Conservation (phyloP, 139 green algal genomes). For the Chlamydomonas asymmetrica region DNA sequence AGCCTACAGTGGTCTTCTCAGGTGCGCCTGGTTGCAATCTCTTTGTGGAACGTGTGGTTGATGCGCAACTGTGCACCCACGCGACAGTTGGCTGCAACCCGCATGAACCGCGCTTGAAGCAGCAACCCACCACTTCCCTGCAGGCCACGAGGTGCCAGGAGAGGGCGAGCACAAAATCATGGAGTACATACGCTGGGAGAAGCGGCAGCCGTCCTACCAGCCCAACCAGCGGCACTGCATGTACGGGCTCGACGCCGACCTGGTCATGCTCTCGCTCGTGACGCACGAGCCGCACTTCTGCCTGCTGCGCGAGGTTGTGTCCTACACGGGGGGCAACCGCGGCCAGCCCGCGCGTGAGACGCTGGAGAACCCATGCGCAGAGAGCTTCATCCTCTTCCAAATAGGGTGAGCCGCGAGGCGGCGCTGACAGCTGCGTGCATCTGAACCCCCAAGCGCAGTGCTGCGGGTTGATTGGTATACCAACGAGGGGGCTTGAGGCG, state of each 20-base stretch:
- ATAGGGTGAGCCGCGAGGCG: conserved; percentile 73
- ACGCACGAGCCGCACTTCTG: conserved; percentile 97
- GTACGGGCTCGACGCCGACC: conserved; percentile 94
- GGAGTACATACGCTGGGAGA: conserved; percentile 92
- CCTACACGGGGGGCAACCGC: conserved; percentile 61
- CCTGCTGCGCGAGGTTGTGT: conserved; percentile 87
- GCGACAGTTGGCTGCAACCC: background rate
- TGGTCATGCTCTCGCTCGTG: conserved; percentile 95
- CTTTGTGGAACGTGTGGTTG: too few species aligned
- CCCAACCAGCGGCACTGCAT: conserved; percentile 88
- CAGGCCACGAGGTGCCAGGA: conserved; percentile 89
- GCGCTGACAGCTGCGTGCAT: background rate
- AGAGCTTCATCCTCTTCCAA: conserved; percentile 94
- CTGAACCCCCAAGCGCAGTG: background rate
- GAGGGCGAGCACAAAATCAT: conserved; percentile 99
- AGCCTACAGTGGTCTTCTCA: conserved; percentile 78
- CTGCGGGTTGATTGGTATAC: too few species aligned
- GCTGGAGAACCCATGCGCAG: conserved; percentile 83
- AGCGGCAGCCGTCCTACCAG: conserved; percentile 46
- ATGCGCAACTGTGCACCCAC: too few species aligned
- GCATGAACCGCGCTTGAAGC: background rate
- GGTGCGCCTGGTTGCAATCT: conserved; percentile 40
- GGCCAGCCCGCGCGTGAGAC: conserved; percentile 85
- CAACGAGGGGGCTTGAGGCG: too few species aligned
- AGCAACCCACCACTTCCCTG: too few species aligned